Evolutionary conservation across 139 green algal genomes (phyloP).

Genomic region (Pleodorina starrii): DNA sequence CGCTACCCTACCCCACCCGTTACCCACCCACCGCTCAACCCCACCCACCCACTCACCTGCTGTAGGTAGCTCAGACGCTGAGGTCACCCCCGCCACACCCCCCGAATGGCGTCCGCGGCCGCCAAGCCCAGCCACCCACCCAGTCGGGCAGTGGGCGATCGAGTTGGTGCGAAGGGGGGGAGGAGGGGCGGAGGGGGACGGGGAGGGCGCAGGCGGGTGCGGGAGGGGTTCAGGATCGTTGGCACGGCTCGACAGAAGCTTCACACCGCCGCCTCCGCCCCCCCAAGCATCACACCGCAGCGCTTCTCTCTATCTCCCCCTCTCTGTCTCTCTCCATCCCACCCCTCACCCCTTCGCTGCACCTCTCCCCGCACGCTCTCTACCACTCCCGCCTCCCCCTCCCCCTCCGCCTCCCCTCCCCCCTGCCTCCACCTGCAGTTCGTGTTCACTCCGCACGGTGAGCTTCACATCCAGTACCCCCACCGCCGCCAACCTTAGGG

Average conservation of each 20-base stretch:
- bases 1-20: no score
- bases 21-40: no score
- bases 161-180: no score
- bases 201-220: no score
- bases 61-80: slow-evolving; percentile 34
- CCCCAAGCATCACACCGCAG: neutral
- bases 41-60: neutral
- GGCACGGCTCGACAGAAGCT: no score
- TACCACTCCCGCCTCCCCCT: neutral
- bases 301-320: neutral
- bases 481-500: slow-evolving; percentile 22
- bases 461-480: slow-evolving; percentile 37
- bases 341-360: neutral
- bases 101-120: no score
- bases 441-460: slow-evolving; percentile 27
- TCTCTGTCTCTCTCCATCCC: neutral
- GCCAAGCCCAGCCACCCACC: no score
- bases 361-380: neutral
- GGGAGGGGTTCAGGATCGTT: no score
- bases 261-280: no score
- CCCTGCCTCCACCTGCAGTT: slow-evolving; percentile 5
- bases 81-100: no score
- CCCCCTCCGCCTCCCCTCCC: neutral
- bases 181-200: no score
- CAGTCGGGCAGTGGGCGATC: no score